These are phyloP conservation scores for Xylaria cubensis DNA, from an alignment of 495 filamentous ascomycete genomes.

Conservation along the genomic window DNA sequence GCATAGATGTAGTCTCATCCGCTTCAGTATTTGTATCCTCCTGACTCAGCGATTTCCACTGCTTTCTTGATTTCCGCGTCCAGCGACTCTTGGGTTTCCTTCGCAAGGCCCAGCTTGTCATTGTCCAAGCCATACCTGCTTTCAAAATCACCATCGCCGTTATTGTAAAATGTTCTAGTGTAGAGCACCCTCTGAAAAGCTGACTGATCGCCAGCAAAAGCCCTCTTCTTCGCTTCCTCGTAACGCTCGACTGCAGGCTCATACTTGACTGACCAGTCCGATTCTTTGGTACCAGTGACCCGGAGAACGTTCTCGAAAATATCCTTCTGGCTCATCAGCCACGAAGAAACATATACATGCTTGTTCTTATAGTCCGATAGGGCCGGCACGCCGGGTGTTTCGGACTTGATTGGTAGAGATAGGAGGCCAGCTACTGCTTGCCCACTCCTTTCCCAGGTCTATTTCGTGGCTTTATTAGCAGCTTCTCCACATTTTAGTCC, in stretches of 20 bases:
- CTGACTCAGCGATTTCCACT: slow-evolving; percentile 35
- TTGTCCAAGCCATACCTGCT: slow-evolving; percentile 51
- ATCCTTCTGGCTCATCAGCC: slow-evolving; percentile 53
- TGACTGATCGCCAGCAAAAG: slow-evolving; percentile 38
- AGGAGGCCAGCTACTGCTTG: slow-evolving; percentile 46
- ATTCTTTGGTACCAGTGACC: slow-evolving; percentile 57
- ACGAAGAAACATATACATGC: slow-evolving; percentile 51
- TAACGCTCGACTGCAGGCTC: slow-evolving; percentile 53
- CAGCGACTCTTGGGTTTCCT: slow-evolving; percentile 54
- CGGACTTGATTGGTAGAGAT: slow-evolving; percentile 46
- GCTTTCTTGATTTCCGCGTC: slow-evolving; percentile 57
- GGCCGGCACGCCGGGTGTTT: slow-evolving; percentile 46
- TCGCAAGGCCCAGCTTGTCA: slow-evolving; percentile 56
- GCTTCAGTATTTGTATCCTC: slow-evolving; percentile 29
- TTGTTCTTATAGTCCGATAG: slow-evolving; percentile 51
- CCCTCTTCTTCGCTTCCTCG: slow-evolving; percentile 47
- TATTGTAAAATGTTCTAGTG: slow-evolving; percentile 55
- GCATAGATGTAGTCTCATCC: slow-evolving; percentile 23
- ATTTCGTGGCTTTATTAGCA: slow-evolving; percentile 21
- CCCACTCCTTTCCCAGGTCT: slow-evolving; percentile 50
- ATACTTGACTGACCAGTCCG: slow-evolving; percentile 62
- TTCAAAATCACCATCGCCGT: slow-evolving; percentile 54
- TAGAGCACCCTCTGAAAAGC: slow-evolving; percentile 62
- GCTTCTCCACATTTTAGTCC: background rate
- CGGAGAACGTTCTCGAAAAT: slow-evolving; percentile 55